Evolutionary conservation across 2,329 filamentous ascomycete genomes (phyloP), one percentile per base, ranked within the genome.

Genomic region (Amesomyces nigricolor): DNA sequence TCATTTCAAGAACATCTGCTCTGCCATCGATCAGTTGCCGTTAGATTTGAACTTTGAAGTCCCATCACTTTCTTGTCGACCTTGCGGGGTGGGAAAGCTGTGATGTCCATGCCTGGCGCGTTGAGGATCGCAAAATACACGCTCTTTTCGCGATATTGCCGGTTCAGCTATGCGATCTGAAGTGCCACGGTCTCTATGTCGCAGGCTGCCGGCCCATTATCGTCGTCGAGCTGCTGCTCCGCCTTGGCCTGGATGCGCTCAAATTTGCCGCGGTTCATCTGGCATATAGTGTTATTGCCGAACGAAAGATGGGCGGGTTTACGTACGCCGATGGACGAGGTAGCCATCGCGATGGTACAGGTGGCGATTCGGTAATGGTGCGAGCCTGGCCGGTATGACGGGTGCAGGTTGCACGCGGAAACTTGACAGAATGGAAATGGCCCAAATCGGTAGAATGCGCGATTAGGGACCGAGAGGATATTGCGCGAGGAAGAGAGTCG

Each of bases 101-200:
- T 19, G 32, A 44, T 26, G 42, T 47, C 50, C 43, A 53, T 29
- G 44, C 50, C 50, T 22, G 50, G 50, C 42, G 17, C 42, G 8
- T 42, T 10, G 22, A 53, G 50, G 6, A 53, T n/a, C 13, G 42
- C 50, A 17, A 53, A 47, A 35, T 53, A 47, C 10, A 40, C 37
- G 5, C 44, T 47, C 6, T 47, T 7, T 19, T 17, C 19, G 43
- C 37, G 51, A 26, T 47, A 53, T 10, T 19, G 38, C 22, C 29
- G 5, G 38, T 53, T 53, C 10, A 53, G 51, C 19, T 44, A 53
- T 22, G 51, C 51, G 51, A 44, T 47, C 51, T 48, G 29, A 22
- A 53, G 51, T 14, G 45, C 44, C 26, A 53, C 35, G 37, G 51
- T 53, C 44, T 53, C 45, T 14, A 8, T 40, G 37, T 53, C 51